phyloP scores from a whole-genome alignment of 225 moss, liverwort and hornwort species.

The Antitrichia curtipendula region DNA sequence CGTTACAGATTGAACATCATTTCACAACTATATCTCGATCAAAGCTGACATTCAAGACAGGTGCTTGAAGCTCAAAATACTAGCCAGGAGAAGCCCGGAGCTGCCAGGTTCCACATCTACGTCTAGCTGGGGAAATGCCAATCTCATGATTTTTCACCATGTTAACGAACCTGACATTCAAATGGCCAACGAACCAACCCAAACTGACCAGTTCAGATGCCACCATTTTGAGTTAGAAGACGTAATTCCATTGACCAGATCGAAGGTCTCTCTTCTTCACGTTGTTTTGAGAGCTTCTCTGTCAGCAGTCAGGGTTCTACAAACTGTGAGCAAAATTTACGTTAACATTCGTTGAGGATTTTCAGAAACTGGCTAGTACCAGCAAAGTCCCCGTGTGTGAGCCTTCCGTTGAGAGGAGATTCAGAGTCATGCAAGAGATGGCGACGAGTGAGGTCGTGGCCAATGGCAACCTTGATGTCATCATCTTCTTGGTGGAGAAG shows the following conservation, averaged over 20 bases:
- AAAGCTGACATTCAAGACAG: neutral
- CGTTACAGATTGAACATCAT: neutral
- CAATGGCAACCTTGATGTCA: neutral
- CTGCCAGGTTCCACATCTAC: neutral
- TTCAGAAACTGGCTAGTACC: neutral
- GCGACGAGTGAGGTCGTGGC: neutral
- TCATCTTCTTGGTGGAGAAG: neutral
- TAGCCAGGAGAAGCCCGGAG: neutral
- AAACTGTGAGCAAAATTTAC: neutral
- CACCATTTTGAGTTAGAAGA: neutral
- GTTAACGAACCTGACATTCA: neutral
- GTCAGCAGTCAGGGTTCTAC: neutral
- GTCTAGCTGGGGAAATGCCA: neutral
- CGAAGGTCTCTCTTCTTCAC: neutral
- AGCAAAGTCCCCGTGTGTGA: neutral
- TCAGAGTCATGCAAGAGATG: neutral
- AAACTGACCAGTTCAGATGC: neutral
- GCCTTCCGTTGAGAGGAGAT: neutral
- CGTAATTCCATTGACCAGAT: neutral
- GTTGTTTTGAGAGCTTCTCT: neutral
- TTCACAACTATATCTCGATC: neutral
- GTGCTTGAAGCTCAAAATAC: neutral
- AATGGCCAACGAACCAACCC: neutral
- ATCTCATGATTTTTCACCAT: neutral
- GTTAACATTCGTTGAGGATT: neutral